Percentiles rank a stretch among this genome's conserved stretches.
phyloP scores from a whole-genome alignment of 148 eudicot species.

The Chenopodium suecicum region DNA sequence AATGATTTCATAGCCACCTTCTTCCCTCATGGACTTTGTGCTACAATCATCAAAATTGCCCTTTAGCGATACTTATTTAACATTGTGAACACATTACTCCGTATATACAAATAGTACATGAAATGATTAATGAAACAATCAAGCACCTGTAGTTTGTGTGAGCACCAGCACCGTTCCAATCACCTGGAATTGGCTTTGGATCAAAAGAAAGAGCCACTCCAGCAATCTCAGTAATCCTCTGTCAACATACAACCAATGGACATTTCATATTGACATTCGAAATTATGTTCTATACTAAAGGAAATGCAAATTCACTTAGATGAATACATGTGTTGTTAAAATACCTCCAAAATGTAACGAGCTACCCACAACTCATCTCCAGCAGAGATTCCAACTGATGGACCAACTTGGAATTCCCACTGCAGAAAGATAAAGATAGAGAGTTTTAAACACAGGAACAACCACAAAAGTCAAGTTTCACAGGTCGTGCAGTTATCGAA shows the following conservation, averaged over 20 bases:
- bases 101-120: neutral
- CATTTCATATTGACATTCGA: neutral
- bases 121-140: neutral
- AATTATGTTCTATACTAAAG: neutral
- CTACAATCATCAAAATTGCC: slow-evolving; percentile 19
- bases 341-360: slow-evolving; percentile 62
- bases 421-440: slow-evolving; percentile 11
- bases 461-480: neutral
- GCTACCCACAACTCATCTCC: slow-evolving; percentile 60
- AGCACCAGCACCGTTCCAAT: slow-evolving; percentile 87
- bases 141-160: slow-evolving; percentile 67
- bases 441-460: neutral
- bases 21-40: slow-evolving; percentile 52
- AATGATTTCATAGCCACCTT: slow-evolving; percentile 51
- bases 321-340: neutral
- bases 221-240: slow-evolving; percentile 61
- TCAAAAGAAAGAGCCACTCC: slow-evolving; percentile 55
- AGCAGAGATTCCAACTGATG: slow-evolving; percentile 59
- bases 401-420: slow-evolving; percentile 77
- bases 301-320: neutral
- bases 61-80: neutral
- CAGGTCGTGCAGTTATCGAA: too few species aligned
- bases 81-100: neutral
- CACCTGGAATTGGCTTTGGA: slow-evolving; percentile 66
- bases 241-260: neutral